Percentiles rank a stretch among this genome's conserved stretches.
These are phyloP conservation scores for Rhododendron williamsianum DNA, from an alignment of 148 eudicot genomes.

Conservation along the genomic window DNA sequence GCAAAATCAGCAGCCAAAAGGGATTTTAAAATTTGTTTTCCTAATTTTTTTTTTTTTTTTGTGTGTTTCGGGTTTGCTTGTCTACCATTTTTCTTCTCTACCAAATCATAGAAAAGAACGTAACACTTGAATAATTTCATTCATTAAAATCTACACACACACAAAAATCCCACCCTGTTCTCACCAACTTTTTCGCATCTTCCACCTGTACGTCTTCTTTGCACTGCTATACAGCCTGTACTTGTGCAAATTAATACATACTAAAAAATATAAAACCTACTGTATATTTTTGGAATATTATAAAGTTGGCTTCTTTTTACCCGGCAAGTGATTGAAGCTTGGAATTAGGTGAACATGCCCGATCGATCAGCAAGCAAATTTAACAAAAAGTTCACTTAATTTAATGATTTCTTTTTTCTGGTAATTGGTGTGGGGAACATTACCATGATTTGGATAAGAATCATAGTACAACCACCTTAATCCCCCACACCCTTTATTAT, in stretches of 20 bases:
- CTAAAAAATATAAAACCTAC: not conserved
- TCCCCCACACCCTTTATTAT: not conserved
- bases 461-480: constrained; percentile 8
- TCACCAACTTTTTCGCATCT: not conserved
- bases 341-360: constrained; percentile 14
- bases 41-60: not conserved
- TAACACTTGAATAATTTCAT: not conserved
- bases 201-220: not conserved
- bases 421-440: constrained; percentile 10
- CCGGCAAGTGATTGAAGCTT: constrained; percentile 27
- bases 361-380: not conserved
- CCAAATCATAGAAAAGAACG: not conserved
- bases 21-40: too few species aligned
- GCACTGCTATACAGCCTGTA: not conserved
- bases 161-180: not conserved
- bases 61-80: not conserved
- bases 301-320: constrained; percentile 28
- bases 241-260: not conserved
- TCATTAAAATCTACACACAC: not conserved
- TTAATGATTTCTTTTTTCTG: not conserved
- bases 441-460: constrained; percentile 5
- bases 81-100: not conserved
- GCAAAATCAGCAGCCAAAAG: too few species aligned
- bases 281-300: not conserved
- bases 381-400: not conserved